phyloP scores from a whole-genome alignment of 805 yeast species.

The Ogataea wickerhamii region DNA sequence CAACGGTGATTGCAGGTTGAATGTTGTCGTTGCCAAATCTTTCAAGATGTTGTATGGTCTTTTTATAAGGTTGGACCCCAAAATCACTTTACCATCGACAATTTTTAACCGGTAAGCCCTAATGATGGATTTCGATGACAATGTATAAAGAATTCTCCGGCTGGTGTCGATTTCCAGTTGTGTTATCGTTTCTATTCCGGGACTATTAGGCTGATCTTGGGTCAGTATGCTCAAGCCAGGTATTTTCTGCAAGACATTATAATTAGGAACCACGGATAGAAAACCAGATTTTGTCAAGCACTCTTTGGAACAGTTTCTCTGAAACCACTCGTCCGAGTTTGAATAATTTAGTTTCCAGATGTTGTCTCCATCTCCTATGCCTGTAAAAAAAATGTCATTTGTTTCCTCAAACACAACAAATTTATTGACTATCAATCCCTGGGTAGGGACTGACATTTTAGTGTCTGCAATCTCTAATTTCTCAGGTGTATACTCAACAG shows the following conservation, averaged over 20 bases:
- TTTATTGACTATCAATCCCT: slow-evolving; percentile 69
- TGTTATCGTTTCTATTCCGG: slow-evolving; percentile 52
- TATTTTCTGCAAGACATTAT: slow-evolving; percentile 23
- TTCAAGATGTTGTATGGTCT: slow-evolving; percentile 45
- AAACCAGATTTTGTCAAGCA: slow-evolving; percentile 72
- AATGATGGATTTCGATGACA: slow-evolving; percentile 78
- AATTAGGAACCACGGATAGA: slow-evolving; percentile 46
- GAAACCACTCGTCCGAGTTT: slow-evolving; percentile 81
- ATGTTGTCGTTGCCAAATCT: slow-evolving; percentile 39
- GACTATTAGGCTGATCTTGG: slow-evolving; percentile 16
- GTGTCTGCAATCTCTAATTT: slow-evolving; percentile 75
- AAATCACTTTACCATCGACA: slow-evolving; percentile 33
- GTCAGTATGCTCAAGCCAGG: slow-evolving; percentile 29
- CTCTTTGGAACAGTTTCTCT: slow-evolving; percentile 74
- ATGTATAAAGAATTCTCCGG: slow-evolving; percentile 72
- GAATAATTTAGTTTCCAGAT: slow-evolving; percentile 87
- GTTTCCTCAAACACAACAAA: slow-evolving; percentile 58
- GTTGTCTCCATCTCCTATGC: slow-evolving; percentile 71
- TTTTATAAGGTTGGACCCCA: slow-evolving; percentile 33
- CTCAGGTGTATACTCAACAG: slow-evolving; percentile 52
- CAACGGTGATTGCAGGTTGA: slow-evolving; percentile 38
- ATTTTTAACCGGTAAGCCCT: slow-evolving; percentile 65
- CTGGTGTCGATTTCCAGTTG: slow-evolving; percentile 74
- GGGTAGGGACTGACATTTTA: slow-evolving; percentile 72
- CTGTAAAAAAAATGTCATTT: slow-evolving; percentile 80